A percentile compares a stretch with the other conserved stretches of the same genome.
These are phyloP conservation scores for Isatis tinctoria DNA, from an alignment of 345 rosid species.

Conservation along the genomic window DNA sequence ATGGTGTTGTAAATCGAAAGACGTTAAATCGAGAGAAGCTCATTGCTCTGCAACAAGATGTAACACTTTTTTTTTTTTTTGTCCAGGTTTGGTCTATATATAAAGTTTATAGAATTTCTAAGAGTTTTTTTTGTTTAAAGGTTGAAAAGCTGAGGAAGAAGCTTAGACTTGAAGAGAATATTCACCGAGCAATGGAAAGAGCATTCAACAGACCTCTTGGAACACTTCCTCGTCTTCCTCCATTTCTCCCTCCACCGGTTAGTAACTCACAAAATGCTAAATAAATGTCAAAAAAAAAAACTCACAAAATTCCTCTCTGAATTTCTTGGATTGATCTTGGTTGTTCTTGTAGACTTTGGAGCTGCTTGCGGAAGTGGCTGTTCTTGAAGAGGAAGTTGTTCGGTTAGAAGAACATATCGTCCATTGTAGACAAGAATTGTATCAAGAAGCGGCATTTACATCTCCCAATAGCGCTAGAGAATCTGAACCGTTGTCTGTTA, in stretches of 20 bases:
- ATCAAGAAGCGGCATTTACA: constrained; percentile 65
- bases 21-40: constrained; percentile 47
- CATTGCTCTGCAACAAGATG: constrained; percentile 72
- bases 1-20: constrained; percentile 34
- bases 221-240: constrained; percentile 92
- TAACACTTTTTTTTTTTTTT: constrained; percentile 16
- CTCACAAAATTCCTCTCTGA: not conserved
- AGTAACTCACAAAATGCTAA: constrained; percentile 18
- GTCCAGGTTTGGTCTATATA: not conserved
- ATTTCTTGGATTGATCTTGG: not conserved
- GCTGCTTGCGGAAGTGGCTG: constrained; percentile 96
- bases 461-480: constrained; percentile 38
- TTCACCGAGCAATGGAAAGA: constrained; percentile 85
- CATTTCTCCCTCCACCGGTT: constrained; percentile 77
- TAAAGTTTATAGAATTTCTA: not conserved
- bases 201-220: constrained; percentile 86
- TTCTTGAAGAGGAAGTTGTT: constrained; percentile 81
- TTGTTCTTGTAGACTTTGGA: constrained; percentile 54
- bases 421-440: constrained; percentile 61
- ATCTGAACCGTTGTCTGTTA: constrained; percentile 25
- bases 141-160: constrained; percentile 81
- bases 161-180: constrained; percentile 77
- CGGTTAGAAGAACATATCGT: constrained; percentile 82
- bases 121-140: constrained; percentile 27
- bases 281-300: too few species aligned